Base-by-base conservation (phyloP, 2,329 filamentous ascomycete genomes). In the Drechslerella coelobrocha region DNA sequence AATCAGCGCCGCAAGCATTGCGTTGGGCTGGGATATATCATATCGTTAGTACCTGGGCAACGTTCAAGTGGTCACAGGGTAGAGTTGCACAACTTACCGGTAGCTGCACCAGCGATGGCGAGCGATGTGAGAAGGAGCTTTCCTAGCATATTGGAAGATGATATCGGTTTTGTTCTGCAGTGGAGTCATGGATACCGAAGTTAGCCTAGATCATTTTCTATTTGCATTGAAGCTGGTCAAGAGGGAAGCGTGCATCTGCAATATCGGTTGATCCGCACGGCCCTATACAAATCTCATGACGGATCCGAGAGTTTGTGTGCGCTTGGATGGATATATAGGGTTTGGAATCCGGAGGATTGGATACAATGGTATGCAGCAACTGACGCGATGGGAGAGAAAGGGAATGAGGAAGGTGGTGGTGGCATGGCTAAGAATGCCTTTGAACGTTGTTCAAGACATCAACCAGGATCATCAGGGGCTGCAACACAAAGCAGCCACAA, bases 401-500 rank as follows among this genome's bases (percentile, higher is more conserved):
- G 37, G 1, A 27, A n/a, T n/a, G 43, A 8, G 24, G 17, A 57
- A 23, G 39, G 14, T 12, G 6, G 24, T 9, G 23, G 23, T 23
- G 24, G 2, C 10, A 41, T 5, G 19, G 53, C 2, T 3, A 27
- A 26, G n/a, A n/a, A n/a, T n/a, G n/a, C n/a, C n/a, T n/a, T n/a
- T n/a, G n/a, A n/a, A n/a, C n/a, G n/a, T n/a, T n/a, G n/a, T n/a
- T n/a, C n/a, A n/a, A n/a, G n/a, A n/a, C n/a, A n/a, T n/a, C 61
- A 57, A 62, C 73, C 57, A 45, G 62, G 68, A 1, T 73, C 48
- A 26, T 73, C 69, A n/a, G n/a, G n/a, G n/a, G n/a, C n/a, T n/a
- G n/a, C n/a, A n/a, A n/a, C n/a, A n/a, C n/a, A n/a, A n/a, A n/a
- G n/a, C n/a, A n/a, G n/a, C n/a, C n/a, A n/a, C n/a, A n/a, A n/a